Percentiles rank a stretch among this genome's conserved stretches.
These are phyloP conservation scores for Withania somnifera DNA, from an alignment of 305 asterid species.

Conservation along the genomic window DNA sequence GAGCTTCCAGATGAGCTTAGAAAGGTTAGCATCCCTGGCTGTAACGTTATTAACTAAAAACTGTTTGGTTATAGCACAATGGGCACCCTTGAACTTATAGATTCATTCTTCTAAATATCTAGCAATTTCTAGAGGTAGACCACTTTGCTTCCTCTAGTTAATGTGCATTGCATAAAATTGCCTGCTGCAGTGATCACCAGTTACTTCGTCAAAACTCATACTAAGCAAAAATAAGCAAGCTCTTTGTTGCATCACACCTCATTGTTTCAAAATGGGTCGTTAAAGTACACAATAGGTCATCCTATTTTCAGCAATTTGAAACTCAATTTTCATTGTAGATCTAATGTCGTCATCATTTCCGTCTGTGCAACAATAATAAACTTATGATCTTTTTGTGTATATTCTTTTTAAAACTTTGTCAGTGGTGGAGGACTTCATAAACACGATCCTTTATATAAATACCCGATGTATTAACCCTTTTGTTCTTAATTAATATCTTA, in stretches of 20 bases:
- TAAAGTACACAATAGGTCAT: background rate
- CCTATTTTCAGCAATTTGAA: background rate
- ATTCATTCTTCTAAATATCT: background rate
- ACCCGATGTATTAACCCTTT: background rate
- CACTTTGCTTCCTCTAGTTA: background rate
- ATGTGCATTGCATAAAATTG: background rate
- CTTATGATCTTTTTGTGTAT: no score
- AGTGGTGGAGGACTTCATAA: background rate
- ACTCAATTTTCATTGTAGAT: background rate
- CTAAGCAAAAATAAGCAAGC: background rate
- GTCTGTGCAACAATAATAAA: background rate
- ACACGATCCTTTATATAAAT: background rate
- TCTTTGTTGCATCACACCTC: background rate
- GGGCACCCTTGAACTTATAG: background rate
- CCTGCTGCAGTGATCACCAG: background rate
- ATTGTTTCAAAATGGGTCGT: background rate
- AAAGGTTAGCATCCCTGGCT: background rate
- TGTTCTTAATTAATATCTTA: background rate
- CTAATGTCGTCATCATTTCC: background rate
- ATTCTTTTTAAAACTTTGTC: background rate
- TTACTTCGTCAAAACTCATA: background rate
- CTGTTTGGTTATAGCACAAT: background rate
- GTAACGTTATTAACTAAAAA: background rate
- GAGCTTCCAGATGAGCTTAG: background rate
- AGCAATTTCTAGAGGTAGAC: background rate